phyloP scores from a whole-genome alignment of 164 flowering plant species.

The Dillenia turbinata region DNA sequence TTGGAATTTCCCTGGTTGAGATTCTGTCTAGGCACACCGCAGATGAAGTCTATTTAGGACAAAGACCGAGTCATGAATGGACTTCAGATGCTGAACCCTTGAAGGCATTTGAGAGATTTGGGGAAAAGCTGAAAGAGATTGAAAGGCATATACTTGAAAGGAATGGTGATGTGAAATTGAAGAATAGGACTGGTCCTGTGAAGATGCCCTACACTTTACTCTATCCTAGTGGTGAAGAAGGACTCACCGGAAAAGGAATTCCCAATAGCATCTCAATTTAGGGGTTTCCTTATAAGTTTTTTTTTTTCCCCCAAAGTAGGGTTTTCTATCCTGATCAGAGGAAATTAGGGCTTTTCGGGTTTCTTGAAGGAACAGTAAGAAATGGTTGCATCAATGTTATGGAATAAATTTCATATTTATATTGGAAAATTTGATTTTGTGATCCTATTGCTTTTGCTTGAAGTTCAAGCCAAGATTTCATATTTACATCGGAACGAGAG shows the following conservation, averaged over 20 bases:
- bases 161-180: constrained; percentile 25
- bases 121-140: constrained; percentile 22
- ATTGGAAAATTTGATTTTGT: no score
- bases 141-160: constrained; percentile 22
- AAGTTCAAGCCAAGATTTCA: no score
- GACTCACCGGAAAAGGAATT: constrained; percentile 44
- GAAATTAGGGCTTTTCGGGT: no score
- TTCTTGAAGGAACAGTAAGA: no score
- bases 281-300: no score
- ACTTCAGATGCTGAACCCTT: constrained; percentile 26
- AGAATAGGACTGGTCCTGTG: constrained; percentile 41
- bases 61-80: constrained; percentile 36
- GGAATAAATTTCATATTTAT: no score
- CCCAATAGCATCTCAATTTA: constrained; percentile 39
- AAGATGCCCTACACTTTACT: constrained; percentile 40
- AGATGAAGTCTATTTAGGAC: constrained; percentile 47
- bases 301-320: no score
- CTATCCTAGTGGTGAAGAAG: constrained; percentile 29
- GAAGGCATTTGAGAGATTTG: constrained; percentile 34
- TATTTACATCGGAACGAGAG: no score
- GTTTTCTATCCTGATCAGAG: no score
- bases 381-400: no score
- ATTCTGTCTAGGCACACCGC: constrained; percentile 40
- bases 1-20: constrained; percentile 39
- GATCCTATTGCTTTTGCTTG: no score